Evolutionary conservation across 768 basidiomycete species (phyloP), one percentile per base, ranked within the genome.

Genomic region (Asterophora lycoperdoides): DNA sequence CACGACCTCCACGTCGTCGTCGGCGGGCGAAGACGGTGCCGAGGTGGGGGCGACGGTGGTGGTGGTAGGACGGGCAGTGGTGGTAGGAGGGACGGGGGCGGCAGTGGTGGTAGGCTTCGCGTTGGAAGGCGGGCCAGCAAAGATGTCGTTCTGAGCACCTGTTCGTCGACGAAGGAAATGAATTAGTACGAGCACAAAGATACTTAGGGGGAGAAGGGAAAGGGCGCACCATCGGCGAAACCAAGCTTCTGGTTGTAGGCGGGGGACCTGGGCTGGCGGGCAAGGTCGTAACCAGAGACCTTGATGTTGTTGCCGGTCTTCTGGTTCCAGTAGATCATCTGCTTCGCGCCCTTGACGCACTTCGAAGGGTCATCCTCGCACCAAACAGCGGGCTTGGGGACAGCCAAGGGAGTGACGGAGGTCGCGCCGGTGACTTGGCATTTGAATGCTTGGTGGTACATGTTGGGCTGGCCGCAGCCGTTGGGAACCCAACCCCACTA

Each of bases 301-400:
- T 62, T 41, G 55, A 79, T 72, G 51, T 79, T 80, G 59, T 78
- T 72, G 2, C 77, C 74, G 3, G 69, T 66, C 0, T 45, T 38
- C 57, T 79, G 77, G 54, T 80, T 69, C 77, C 77, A 80, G 59
- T 72, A 74, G 33, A 80, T 54, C 73, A 79, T 74, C 66, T 80
- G 78, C 54, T 79, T 79, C 3, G 79, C 66, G 38, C 78, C 79
- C 53, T 70, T 64, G 17, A 64, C 63, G 53, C 79, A 80, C 17
- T 57, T 64, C 6, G 56, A 56, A 3, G 64, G 60, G 46, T 79
- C 64, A 34, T 67, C 70, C 56, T 80, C 72, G 55, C 79, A 80
- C 78, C 78, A 80, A 3, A 73, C 69, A 1, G 78, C 68, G 9
- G 79, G 68, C 49, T 77, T 66, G 5, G 72, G 62, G 0, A 64